These are phyloP conservation scores for Pyronema omphalodes DNA, from an alignment of 495 filamentous ascomycete species.

Conservation along the genomic window DNA sequence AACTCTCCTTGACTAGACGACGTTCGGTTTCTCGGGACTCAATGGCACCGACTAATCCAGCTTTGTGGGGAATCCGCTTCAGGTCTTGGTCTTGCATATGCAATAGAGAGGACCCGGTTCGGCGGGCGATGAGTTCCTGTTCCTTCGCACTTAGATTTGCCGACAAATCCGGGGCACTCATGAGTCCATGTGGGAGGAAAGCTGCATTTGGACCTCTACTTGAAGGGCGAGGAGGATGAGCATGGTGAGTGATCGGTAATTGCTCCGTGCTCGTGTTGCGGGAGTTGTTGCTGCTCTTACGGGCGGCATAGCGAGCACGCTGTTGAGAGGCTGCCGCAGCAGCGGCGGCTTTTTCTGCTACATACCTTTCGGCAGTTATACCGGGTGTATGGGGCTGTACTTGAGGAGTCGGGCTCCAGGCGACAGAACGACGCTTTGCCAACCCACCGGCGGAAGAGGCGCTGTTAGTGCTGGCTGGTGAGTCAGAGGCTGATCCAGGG, in stretches of 20 bases:
- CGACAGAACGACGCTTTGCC: conserved; percentile 39
- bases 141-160: conserved; percentile 72
- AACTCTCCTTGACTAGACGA: conserved; percentile 44
- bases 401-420: conserved; percentile 58
- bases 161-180: conserved; percentile 32
- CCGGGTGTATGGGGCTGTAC: conserved; percentile 31
- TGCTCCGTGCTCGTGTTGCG: conserved; percentile 21
- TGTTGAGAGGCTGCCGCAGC: conserved; percentile 27
- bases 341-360: conserved; percentile 59
- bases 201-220: conserved; percentile 29
- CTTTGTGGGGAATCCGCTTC: conserved; percentile 32
- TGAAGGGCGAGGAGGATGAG: conserved; percentile 29
- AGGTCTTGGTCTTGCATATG: conserved; percentile 39
- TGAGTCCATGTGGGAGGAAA: conserved; percentile 19
- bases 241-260: neutral
- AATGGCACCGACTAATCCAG: conserved; percentile 57
- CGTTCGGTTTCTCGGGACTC: conserved; percentile 58
- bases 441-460: conserved; percentile 14
- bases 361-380: conserved; percentile 53
- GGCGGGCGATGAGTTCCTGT: conserved; percentile 78
- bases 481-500: conserved; percentile 6
- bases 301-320: conserved; percentile 34
- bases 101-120: conserved; percentile 68
- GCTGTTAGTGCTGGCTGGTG: neutral
- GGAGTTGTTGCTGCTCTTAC: conserved; percentile 30